Percentiles rank a stretch among this genome's conserved stretches.
Evolutionary conservation across 176 grass and related monocot species (phyloP).

Genomic region (Cenchrus purpureus): DNA sequence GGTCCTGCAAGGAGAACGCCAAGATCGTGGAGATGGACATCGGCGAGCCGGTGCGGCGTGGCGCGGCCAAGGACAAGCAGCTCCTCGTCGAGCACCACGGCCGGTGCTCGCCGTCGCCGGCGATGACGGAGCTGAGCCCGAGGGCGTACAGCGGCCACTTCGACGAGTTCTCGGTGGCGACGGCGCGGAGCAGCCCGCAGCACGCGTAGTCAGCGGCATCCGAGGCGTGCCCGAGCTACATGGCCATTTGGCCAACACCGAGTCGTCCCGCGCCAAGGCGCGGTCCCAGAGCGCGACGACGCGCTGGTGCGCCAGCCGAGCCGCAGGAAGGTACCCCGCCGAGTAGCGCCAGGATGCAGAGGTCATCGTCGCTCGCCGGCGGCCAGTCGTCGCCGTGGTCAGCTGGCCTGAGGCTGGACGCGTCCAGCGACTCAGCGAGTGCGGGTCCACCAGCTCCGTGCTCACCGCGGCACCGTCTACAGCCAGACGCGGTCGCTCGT

Average conservation of each 20-base stretch:
- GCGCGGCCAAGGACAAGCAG: neutral
- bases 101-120: constrained; percentile 46
- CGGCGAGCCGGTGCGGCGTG: constrained; percentile 45
- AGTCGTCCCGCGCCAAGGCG: constrained; percentile 82
- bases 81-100: constrained; percentile 35
- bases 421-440: constrained; percentile 78
- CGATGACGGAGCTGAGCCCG: constrained; percentile 54
- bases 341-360: constrained; percentile 72
- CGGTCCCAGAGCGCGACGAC: constrained; percentile 66
- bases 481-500: constrained; percentile 63
- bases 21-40: constrained; percentile 89
- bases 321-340: constrained; percentile 55
- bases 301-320: constrained; percentile 64
- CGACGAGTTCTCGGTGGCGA: constrained; percentile 50
- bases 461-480: constrained; percentile 65
- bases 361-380: constrained; percentile 73
- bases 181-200: constrained; percentile 55
- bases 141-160: constrained; percentile 60
- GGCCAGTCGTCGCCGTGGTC: constrained; percentile 52
- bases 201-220: constrained; percentile 4
- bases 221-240: constrained; percentile 69
- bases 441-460: constrained; percentile 77
- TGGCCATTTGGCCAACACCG: constrained; percentile 58
- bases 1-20: constrained; percentile 58
- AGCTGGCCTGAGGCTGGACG: constrained; percentile 53